A percentile compares a stretch with the other conserved stretches of the same genome.
These are phyloP conservation scores for Lasiodiplodia theobromae DNA, from an alignment of 2,329 filamentous ascomycete genomes.

Conservation along the genomic window DNA sequence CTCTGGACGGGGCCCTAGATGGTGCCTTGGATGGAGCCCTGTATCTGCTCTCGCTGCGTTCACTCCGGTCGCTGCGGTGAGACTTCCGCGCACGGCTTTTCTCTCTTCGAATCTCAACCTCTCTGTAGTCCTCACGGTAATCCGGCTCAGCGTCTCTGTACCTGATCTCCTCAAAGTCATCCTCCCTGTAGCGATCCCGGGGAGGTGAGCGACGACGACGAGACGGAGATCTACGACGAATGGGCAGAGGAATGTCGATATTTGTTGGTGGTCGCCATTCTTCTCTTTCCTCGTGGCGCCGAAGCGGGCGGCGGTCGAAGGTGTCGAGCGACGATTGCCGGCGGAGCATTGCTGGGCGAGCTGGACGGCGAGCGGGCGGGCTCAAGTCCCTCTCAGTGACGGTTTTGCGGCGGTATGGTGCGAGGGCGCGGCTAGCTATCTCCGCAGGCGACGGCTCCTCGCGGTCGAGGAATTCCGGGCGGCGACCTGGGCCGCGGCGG, in stretches of 20 bases:
- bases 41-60: conserved; percentile 32
- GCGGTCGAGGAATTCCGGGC: conserved; percentile 53
- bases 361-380: conserved; percentile 60
- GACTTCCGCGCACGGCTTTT: conserved; percentile 42
- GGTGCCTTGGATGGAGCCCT: conserved; percentile 3
- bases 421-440: conserved; percentile 60
- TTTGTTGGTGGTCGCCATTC: conserved; percentile 70
- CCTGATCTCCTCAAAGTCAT: conserved; percentile 70
- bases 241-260: conserved; percentile 72
- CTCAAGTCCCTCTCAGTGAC: conserved; percentile 63
- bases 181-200: conserved; percentile 66
- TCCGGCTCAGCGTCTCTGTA: conserved; percentile 45
- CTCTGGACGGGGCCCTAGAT: not conserved
- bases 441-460: conserved; percentile 54
- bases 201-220: conserved; percentile 60
- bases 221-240: conserved; percentile 61
- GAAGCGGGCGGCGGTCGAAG: conserved; percentile 77
- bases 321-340: conserved; percentile 91
- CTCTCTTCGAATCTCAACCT: conserved; percentile 57
- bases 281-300: conserved; percentile 64
- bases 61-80: conserved; percentile 32
- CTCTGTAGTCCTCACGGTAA: conserved; percentile 54
- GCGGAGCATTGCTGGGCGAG: conserved; percentile 73
- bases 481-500: conserved; percentile 42
- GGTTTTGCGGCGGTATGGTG: conserved; percentile 65